Evolutionary conservation across 2,329 filamentous ascomycete genomes (phyloP).

Genomic region (Fusarium nurragi): DNA sequence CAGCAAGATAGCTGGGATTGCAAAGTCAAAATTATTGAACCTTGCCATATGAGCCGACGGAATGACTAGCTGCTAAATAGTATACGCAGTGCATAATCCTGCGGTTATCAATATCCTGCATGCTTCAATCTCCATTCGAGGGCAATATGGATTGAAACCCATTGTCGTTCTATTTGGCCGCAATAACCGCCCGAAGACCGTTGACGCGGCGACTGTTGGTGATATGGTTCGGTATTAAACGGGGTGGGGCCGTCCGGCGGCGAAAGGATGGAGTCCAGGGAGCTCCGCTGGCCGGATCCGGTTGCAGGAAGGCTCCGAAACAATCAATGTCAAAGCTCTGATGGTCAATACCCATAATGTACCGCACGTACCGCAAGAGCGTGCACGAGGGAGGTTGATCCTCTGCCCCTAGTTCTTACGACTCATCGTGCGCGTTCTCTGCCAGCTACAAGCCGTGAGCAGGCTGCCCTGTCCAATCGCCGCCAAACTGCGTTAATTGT

Average conservation of each 20-base stretch:
- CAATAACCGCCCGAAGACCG: slow-evolving; percentile 11
- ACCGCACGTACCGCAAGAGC: background rate
- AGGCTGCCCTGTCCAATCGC: background rate
- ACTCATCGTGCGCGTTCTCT: background rate
- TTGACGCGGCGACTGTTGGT: slow-evolving; percentile 5
- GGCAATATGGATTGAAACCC: background rate
- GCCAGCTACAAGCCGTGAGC: no score
- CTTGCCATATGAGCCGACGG: background rate
- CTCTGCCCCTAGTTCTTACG: background rate
- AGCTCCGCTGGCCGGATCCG: slow-evolving; percentile 28
- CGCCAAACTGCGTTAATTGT: background rate
- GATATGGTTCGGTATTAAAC: background rate
- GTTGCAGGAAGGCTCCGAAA: slow-evolving; percentile 14
- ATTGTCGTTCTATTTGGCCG: background rate
- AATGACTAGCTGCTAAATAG: background rate
- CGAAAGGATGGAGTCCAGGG: slow-evolving; percentile 23
- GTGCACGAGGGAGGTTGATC: background rate
- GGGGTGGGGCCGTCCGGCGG: slow-evolving; percentile 28
- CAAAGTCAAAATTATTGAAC: background rate
- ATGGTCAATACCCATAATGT: background rate
- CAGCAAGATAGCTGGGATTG: background rate
- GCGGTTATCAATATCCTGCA: background rate
- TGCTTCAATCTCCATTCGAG: background rate
- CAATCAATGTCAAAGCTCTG: background rate
- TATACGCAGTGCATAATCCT: background rate